Evolutionary conservation across 2,329 filamentous ascomycete genomes (phyloP).

Genomic region (Eutypa lata): DNA sequence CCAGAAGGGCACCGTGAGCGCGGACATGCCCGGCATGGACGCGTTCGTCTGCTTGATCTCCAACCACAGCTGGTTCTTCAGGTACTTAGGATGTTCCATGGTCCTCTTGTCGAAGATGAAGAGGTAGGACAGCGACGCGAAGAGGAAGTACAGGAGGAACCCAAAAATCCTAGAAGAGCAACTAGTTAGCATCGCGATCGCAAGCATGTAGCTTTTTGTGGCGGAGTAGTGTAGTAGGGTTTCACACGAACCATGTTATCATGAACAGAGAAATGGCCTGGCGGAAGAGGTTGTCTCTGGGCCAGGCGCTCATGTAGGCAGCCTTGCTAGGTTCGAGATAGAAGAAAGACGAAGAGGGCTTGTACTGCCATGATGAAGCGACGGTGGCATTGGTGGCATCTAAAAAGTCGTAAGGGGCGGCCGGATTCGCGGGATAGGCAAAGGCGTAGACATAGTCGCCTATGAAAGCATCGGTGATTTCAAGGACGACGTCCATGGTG

Average conservation of each 20-base stretch:
- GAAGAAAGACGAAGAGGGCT: slow-evolving; percentile 70
- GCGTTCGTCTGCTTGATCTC: slow-evolving; percentile 79
- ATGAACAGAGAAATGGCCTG: slow-evolving; percentile 75
- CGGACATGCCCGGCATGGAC: slow-evolving; percentile 77
- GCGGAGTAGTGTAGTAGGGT: too few relatives aligned
- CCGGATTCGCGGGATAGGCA: slow-evolving; percentile 58
- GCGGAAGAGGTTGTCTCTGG: slow-evolving; percentile 73
- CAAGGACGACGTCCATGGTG: slow-evolving; percentile 89
- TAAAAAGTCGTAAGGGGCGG: slow-evolving; percentile 49
- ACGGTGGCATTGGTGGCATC: slow-evolving; percentile 52
- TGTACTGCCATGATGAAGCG: slow-evolving; percentile 64
- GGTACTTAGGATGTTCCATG: slow-evolving; percentile 86
- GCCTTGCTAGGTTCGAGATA: slow-evolving; percentile 67
- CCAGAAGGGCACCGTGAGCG: slow-evolving; percentile 80
- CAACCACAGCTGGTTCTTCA: slow-evolving; percentile 85
- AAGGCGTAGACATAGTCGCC: slow-evolving; percentile 77
- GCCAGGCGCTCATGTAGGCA: slow-evolving; percentile 75
- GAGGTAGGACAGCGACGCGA: slow-evolving; percentile 77
- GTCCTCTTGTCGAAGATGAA: slow-evolving; percentile 91
- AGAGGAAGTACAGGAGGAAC: slow-evolving; percentile 77
- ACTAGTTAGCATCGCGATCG: neutral
- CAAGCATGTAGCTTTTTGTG: too few relatives aligned
- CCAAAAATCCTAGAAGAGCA: slow-evolving; percentile 72
- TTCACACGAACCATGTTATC: slow-evolving; percentile 75
- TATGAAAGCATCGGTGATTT: slow-evolving; percentile 76